These are phyloP conservation scores for Aspergillus nomiae DNA, from an alignment of 2,329 filamentous ascomycete genomes.

Conservation along the genomic window DNA sequence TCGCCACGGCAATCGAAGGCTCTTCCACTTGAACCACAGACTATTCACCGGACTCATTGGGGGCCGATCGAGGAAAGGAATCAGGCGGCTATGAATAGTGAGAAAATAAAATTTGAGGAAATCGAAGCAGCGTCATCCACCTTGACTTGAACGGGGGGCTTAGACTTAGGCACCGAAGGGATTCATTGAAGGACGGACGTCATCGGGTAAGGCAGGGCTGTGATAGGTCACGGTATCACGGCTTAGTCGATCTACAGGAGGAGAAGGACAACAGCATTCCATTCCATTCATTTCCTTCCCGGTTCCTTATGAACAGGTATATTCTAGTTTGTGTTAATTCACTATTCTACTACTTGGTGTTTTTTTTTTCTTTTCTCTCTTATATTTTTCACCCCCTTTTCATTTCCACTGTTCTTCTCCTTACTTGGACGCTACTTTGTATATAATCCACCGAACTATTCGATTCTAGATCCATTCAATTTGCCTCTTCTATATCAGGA, in stretches of 20 bases:
- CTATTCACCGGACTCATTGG: constrained; percentile 45
- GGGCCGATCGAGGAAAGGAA: constrained; percentile 4
- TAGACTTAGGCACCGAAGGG: neutral
- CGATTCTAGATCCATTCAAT: neutral
- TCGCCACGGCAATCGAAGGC: constrained; percentile 63
- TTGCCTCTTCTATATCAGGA: constrained; percentile 6
- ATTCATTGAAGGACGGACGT: neutral
- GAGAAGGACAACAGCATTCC: neutral
- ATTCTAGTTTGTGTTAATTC: neutral
- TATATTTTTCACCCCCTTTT: constrained; percentile 7
- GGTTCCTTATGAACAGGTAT: neutral
- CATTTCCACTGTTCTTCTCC: constrained; percentile 1
- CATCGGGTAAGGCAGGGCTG: constrained; percentile 4
- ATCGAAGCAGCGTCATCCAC: neutral
- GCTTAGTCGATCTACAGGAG: neutral
- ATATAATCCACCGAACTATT: neutral
- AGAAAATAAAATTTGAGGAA: neutral
- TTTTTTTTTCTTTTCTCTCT: neutral
- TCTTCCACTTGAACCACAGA: constrained; percentile 66
- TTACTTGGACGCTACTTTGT: neutral
- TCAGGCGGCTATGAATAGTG: constrained; percentile 1
- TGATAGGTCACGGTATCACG: constrained; percentile 4
- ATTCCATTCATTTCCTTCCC: constrained; percentile 1
- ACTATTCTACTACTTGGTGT: constrained; percentile 8
- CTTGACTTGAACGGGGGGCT: neutral